Percentiles rank a stretch among this genome's conserved stretches.
Conservation (phyloP, 768 basidiomycete genomes). For the Hydnomerulius pinastri region DNA sequence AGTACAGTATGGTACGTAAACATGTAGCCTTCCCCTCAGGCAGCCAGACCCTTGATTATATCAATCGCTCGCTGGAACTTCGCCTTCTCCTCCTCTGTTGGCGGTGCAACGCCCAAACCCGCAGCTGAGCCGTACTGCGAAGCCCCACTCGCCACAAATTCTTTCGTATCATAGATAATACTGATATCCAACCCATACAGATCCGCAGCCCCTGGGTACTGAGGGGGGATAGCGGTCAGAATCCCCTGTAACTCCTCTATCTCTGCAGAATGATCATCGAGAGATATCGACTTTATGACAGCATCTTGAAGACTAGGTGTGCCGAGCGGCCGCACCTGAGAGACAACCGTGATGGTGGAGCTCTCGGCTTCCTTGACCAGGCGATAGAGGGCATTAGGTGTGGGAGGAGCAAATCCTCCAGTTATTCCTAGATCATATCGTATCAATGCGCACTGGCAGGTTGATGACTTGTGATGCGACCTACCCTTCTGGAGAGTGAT, state of each 20-base stretch:
- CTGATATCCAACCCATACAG: conserved; percentile 72
- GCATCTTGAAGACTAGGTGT: conserved; percentile 43
- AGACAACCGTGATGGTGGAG: conserved; percentile 44
- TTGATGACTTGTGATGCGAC: conserved; percentile 7
- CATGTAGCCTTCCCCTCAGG: conserved; percentile 4
- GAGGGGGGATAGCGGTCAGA: conserved; percentile 49
- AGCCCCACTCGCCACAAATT: conserved; percentile 53
- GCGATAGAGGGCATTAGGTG: conserved; percentile 54
- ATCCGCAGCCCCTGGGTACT: conserved; percentile 59
- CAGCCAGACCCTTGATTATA: conserved; percentile 56
- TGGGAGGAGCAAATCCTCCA: conserved; percentile 76
- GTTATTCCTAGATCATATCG: conserved; percentile 56
- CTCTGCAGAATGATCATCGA: conserved; percentile 37
- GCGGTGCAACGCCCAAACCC: conserved; percentile 46
- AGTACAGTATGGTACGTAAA: too few species aligned
- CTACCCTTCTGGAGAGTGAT: conserved; percentile 56
- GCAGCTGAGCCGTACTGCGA: conserved; percentile 59
- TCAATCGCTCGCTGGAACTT: conserved; percentile 71
- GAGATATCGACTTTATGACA: conserved; percentile 43
- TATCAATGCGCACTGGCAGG: too few species aligned
- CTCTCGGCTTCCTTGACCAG: conserved; percentile 43
- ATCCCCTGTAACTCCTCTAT: conserved; percentile 62
- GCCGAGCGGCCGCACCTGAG: conserved; percentile 51
- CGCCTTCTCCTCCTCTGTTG: conserved; percentile 62
- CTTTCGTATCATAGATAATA: conserved; percentile 51